Evolutionary conservation across 495 filamentous ascomycete species (phyloP), one percentile per base, ranked within the genome.

Genomic region (Podospora australis): DNA sequence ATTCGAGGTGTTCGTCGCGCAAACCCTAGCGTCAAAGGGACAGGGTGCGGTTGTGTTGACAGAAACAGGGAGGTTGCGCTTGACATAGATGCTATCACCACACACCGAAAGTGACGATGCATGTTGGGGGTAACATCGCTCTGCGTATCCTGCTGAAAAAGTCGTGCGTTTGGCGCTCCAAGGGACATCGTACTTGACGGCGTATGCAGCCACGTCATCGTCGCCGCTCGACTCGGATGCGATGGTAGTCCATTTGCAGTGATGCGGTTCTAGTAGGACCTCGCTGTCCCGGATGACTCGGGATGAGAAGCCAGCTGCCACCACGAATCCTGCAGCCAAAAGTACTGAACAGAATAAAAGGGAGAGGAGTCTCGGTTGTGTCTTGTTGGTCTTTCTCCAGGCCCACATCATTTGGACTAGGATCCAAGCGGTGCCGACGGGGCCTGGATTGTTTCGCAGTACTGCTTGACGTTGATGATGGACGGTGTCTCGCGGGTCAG

Each of bases 401-500:
- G 45, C 44, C 26, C 16, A 49, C 6, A 22, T 13, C 4, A 55
- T 26, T 7, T 52, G 26, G 13, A 28, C 3, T 3, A 41, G 25
- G 9, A 28, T 26, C 4, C 47, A 13, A 7, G 50, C 26, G 17
- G 19, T 25, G 20, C 42, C 43, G 4, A 24, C 20, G n/a, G 56
- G 14, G 1, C 42, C 46, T 9, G 42, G 17, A 13, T 52, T 49
- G 34, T 60, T 60, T 1, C 57, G 50, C 16, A 60, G 38, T 9
- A 60, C 29, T 16, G 48, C 51, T 21, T 60, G 54, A 4, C 52
- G 57, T 25, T 60, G 57, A 11, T 50, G 49, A 25, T 52, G 30
- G 7, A 60, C 34, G 3, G 36, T 43, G 32, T 60, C 54, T 7
- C 24, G 39, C 4, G 46, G 16, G 4, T 28, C 29, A 9, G 2